A percentile compares a stretch with the other conserved stretches of the same genome.
Evolutionary conservation across 2,329 filamentous ascomycete genomes (phyloP).

Genomic region (Calonectria pseudoturangicola): DNA sequence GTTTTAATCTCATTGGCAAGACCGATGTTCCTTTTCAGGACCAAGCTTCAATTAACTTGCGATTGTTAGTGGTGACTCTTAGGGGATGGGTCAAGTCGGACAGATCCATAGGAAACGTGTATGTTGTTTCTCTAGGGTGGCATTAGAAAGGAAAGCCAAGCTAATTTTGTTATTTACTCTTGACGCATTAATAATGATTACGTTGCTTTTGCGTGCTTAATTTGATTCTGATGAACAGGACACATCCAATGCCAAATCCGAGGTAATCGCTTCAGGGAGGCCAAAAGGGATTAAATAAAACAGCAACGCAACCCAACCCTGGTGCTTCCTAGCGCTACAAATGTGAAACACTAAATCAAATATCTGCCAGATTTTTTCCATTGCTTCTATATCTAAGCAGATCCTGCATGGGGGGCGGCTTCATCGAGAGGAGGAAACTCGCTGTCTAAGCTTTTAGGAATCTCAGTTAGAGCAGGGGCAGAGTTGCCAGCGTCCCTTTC

Average conservation of each 20-base stretch:
- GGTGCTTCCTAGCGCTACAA: conserved; percentile 37
- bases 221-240: background rate
- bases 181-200: conserved; percentile 49
- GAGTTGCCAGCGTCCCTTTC: conserved; percentile 73
- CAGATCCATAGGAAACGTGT: conserved; percentile 50
- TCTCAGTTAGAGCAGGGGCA: conserved; percentile 43
- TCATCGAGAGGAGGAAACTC: conserved; percentile 60
- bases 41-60: conserved; percentile 49
- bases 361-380: background rate
- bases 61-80: conserved; percentile 47
- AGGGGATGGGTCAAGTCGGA: conserved; percentile 42
- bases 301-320: too few species aligned
- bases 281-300: background rate
- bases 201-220: conserved; percentile 44
- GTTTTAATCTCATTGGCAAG: conserved; percentile 42
- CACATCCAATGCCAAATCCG: background rate
- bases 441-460: conserved; percentile 56
- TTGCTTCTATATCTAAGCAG: conserved; percentile 13
- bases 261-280: background rate
- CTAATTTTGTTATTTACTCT: conserved; percentile 46
- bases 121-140: conserved; percentile 49
- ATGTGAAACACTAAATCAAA: conserved; percentile 34
- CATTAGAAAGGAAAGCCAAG: conserved; percentile 24
- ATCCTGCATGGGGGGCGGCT: conserved; percentile 24
- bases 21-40: conserved; percentile 38